phyloP scores from a whole-genome alignment of 2,329 filamentous ascomycete species.

The Phyllosticta paracitricarpa region DNA sequence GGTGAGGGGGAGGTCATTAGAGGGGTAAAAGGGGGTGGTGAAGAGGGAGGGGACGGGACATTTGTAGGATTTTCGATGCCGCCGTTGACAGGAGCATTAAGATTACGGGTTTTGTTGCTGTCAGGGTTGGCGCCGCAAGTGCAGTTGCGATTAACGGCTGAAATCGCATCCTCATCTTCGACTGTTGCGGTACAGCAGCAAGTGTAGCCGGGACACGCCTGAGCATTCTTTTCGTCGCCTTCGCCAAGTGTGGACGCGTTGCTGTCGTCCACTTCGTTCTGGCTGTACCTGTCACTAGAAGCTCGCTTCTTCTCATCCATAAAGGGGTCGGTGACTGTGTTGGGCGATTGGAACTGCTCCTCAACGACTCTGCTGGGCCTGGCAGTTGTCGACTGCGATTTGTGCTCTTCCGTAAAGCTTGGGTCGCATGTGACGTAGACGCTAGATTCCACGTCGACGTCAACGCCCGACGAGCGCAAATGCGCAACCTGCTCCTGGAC shows the following conservation, averaged over 20 bases:
- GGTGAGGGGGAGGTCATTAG: neutral
- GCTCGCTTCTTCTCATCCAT: conserved; percentile 14
- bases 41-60: neutral
- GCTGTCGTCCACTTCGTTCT: conserved; percentile 16
- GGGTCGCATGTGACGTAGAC: conserved; percentile 48
- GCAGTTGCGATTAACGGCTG: conserved; percentile 22
- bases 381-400: conserved; percentile 12
- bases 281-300: conserved; percentile 18
- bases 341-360: conserved; percentile 2
- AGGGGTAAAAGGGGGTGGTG: neutral
- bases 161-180: conserved; percentile 33
- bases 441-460: conserved; percentile 40
- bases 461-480: conserved; percentile 25
- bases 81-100: conserved; percentile 4
- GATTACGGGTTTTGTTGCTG: conserved; percentile 1
- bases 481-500: conserved; percentile 34
- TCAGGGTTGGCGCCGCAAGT: conserved; percentile 23
- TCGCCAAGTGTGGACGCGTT: conserved; percentile 7
- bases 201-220: conserved; percentile 18
- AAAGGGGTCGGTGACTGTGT: neutral
- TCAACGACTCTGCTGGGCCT: conserved; percentile 16
- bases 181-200: conserved; percentile 44
- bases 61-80: conserved; percentile 14
- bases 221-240: conserved; percentile 10
- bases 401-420: conserved; percentile 34